Base-by-base conservation (phyloP, 805 yeast genomes). In the Yarrowia sp. region DNA sequence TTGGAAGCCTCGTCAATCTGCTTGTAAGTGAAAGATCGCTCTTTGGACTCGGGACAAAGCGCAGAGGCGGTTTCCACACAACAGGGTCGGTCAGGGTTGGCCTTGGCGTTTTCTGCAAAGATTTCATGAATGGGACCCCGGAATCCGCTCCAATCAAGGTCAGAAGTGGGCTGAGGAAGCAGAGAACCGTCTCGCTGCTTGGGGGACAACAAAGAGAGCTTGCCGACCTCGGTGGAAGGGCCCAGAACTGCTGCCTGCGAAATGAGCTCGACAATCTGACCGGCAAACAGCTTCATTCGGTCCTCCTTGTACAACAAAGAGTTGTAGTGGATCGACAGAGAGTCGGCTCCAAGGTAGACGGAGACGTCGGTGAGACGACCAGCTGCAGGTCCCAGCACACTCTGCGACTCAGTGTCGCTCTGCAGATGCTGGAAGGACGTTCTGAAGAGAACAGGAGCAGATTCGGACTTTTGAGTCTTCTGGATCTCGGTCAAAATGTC, bases 121-220 rank as follows among this genome's bases (percentile, higher is more conserved):
- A 95, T 92, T 72, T 95, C 99, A 73, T 95, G 99, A 71, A 95
- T 96, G 14, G 98, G 92, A 51, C 99, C 99, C 69, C 96, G 83
- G 76, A 85, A 95, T 33, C 88, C 89, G 45, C 86, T 80, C 98
- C 98, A 95, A 76, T 92, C 96, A 68, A 95, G 81, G 71, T 92
- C 88, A 9, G 79, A 75, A 8, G 91, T 89, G 48, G 99, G 98
- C 74, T 92, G 92, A 7, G 99, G 99, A 65, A 96, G 79, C 1
- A 80, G 76, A 0, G 75, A 68, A 44, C 60, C 60, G 50, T 71
- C 73, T 8, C 38, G 57, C 71, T 92, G 96, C 1, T 86, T 75
- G n/a, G 77, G 71, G 1, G 98, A 91, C 65, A 90, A 78, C 68
- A 95, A 80, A 45, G 84, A 82, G 35, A 89, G 82, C 66, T 84